Conservation (phyloP, 805 yeast species). For the Lachancea dasiensis region DNA sequence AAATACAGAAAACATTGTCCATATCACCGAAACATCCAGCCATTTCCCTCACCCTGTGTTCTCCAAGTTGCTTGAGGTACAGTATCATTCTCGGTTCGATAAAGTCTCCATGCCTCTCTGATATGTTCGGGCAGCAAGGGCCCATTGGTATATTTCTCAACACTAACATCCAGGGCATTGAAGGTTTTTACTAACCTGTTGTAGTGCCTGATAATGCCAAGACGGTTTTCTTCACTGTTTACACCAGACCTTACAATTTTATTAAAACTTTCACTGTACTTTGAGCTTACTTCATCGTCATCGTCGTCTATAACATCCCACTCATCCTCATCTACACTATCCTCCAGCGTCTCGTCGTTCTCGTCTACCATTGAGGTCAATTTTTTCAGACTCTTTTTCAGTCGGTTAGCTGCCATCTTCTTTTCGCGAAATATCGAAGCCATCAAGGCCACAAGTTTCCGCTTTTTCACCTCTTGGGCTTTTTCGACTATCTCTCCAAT, state of each 20-base stretch:
- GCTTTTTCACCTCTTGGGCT: slow-evolving; percentile 65
- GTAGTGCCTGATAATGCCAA: slow-evolving; percentile 28
- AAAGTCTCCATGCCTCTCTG: slow-evolving; percentile 82
- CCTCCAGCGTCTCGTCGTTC: slow-evolving; percentile 25
- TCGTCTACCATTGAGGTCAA: slow-evolving; percentile 26
- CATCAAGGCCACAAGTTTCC: slow-evolving; percentile 41
- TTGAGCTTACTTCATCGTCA: slow-evolving; percentile 27
- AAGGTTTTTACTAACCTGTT: slow-evolving; percentile 27
- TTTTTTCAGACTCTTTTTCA: slow-evolving; percentile 35
- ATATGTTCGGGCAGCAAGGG: slow-evolving; percentile 82
- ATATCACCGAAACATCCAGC: slow-evolving; percentile 55
- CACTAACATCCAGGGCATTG: slow-evolving; percentile 27
- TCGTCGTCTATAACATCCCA: slow-evolving; percentile 25
- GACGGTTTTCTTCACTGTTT: slow-evolving; percentile 23
- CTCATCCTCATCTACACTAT: slow-evolving; percentile 26
- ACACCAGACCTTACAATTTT: slow-evolving; percentile 20
- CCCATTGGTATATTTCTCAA: slow-evolving; percentile 36
- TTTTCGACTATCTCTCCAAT: slow-evolving; percentile 85
- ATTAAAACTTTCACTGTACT: slow-evolving; percentile 19
- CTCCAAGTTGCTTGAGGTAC: slow-evolving; percentile 64
- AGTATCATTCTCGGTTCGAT: slow-evolving; percentile 58
- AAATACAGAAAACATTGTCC: background rate
- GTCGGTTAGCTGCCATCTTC: slow-evolving; percentile 33
- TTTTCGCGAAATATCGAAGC: slow-evolving; percentile 36
- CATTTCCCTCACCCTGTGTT: slow-evolving; percentile 64